phyloP scores from a whole-genome alignment of 2,329 filamentous ascomycete species.

The Aspergillus sp. region DNA sequence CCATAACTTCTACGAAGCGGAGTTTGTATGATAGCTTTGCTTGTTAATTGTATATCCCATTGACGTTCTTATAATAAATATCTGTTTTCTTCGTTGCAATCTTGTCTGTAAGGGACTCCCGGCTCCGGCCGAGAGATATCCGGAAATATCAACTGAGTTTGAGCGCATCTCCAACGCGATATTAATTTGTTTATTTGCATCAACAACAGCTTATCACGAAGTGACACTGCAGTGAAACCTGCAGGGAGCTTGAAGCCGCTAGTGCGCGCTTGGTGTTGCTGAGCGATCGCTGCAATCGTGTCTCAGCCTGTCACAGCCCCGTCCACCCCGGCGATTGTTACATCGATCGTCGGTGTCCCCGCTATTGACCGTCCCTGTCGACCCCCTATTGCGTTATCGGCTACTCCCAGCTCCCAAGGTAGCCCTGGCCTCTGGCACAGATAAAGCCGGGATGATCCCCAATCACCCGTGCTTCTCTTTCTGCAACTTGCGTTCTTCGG shows the following conservation, averaged over 20 bases:
- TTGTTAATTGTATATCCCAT: slow-evolving; percentile 2
- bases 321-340: slow-evolving; percentile 9
- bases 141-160: neutral
- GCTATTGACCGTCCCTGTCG: neutral
- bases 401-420: neutral
- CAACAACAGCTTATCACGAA: neutral
- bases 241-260: neutral
- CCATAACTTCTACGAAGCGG: neutral
- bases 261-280: neutral
- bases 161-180: too few species aligned
- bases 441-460: neutral
- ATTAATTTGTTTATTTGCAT: neutral
- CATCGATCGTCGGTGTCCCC: slow-evolving; percentile 13
- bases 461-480: neutral
- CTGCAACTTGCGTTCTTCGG: neutral
- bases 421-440: neutral
- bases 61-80: neutral
- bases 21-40: neutral
- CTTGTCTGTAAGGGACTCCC: too few species aligned
- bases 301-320: neutral
- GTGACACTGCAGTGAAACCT: neutral
- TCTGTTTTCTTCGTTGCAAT: neutral
- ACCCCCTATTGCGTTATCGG: slow-evolving; percentile 8
- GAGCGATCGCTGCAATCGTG: neutral
- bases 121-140: too few species aligned